These are phyloP conservation scores for Avena eriantha DNA, from an alignment of 176 grass and related monocot genomes.

Conservation along the genomic window DNA sequence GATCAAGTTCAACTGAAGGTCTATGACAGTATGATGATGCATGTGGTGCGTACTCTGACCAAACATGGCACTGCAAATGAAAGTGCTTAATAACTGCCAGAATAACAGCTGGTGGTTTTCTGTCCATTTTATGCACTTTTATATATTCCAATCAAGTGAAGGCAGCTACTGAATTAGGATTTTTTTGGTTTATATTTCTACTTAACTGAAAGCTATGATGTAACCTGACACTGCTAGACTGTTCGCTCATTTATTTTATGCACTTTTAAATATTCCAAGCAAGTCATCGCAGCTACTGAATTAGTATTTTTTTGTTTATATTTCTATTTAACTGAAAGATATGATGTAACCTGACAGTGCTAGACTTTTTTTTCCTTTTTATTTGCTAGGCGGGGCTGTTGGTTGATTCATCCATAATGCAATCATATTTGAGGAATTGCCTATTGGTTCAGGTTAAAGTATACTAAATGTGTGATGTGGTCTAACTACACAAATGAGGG, in stretches of 20 bases:
- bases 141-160: constrained; percentile 19
- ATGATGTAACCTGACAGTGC: constrained; percentile 28
- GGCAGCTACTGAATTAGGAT: not conserved
- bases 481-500: not conserved
- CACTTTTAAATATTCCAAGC: constrained; percentile 4
- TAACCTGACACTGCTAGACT: constrained; percentile 22
- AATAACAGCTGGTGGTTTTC: not conserved
- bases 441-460: not conserved
- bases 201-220: constrained; percentile 5
- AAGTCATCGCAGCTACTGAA: constrained; percentile 9
- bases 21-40: constrained; percentile 2
- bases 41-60: constrained; percentile 22
- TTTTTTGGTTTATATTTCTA: not conserved
- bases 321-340: not conserved
- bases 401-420: constrained; percentile 23
- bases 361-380: not conserved
- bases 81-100: constrained; percentile 30
- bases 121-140: not conserved
- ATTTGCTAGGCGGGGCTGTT: not conserved
- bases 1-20: not conserved
- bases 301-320: not conserved
- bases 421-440: constrained; percentile 23
- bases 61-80: constrained; percentile 7
- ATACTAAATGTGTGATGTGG: constrained; percentile 20
- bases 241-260: too few species aligned